phyloP scores from a whole-genome alignment of 1,284 basidiomycete species.

The Paramarasmius palmivorus region DNA sequence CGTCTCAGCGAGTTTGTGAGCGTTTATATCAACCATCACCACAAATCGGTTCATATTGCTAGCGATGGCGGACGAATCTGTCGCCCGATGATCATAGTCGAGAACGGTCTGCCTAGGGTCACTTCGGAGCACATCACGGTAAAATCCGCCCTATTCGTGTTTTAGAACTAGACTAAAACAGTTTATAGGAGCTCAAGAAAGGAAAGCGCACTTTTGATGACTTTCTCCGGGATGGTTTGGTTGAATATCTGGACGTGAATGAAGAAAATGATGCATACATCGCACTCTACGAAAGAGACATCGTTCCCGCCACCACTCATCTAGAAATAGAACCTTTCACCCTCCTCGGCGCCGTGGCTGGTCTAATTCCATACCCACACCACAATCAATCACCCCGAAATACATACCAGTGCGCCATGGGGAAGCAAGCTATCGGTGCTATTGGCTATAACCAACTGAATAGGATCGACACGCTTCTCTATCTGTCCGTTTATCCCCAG shows the following conservation, averaged over 20 bases:
- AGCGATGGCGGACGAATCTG: slow-evolving; percentile 98
- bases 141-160: slow-evolving; percentile 25
- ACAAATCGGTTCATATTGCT: slow-evolving; percentile 94
- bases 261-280: slow-evolving; percentile 99
- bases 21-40: slow-evolving; percentile 96
- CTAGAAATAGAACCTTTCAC: slow-evolving; percentile 99
- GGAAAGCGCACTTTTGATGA: slow-evolving; percentile 89
- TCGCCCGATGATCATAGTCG: slow-evolving; percentile 97
- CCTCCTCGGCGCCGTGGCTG: slow-evolving; percentile 95
- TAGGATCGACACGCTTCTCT: slow-evolving; percentile 97
- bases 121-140: slow-evolving; percentile 82
- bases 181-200: slow-evolving; percentile 73
- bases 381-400: slow-evolving; percentile 99
- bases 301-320: slow-evolving; percentile 85
- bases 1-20: slow-evolving; percentile 96
- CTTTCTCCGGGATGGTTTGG: slow-evolving; percentile 92
- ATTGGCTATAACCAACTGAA: slow-evolving; percentile 99
- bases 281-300: slow-evolving; percentile 91
- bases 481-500: slow-evolving; percentile 98
- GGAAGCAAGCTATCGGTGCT: slow-evolving; percentile 99
- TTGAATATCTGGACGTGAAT: slow-evolving; percentile 99
- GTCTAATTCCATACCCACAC: slow-evolving; percentile 98
- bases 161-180: slow-evolving; percentile 1
- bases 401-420: slow-evolving; percentile 99
- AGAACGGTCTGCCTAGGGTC: slow-evolving; percentile 79